Conservation (phyloP, 768 basidiomycete species). For the Trichaptum fuscoviolaceum region DNA sequence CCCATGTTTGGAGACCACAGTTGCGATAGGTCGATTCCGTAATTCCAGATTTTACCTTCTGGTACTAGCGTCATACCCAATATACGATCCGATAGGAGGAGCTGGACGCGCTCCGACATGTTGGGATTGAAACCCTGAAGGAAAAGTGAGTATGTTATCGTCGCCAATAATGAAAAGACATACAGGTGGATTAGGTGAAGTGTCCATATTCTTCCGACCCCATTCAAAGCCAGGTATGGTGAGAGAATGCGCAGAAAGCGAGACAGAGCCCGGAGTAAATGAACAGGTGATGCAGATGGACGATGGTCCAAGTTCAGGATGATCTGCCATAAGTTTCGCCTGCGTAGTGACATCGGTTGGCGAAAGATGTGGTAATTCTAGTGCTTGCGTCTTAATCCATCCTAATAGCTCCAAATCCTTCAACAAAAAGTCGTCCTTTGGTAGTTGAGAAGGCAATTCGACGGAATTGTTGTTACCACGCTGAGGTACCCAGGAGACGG, state of each 20-base stretch:
- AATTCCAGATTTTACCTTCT: slow-evolving; percentile 95
- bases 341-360: slow-evolving; percentile 92
- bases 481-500: slow-evolving; percentile 96
- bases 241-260: slow-evolving; percentile 87
- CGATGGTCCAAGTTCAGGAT: slow-evolving; percentile 91
- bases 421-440: slow-evolving; percentile 90
- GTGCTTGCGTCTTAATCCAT: slow-evolving; percentile 95
- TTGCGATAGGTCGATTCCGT: slow-evolving; percentile 90
- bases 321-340: slow-evolving; percentile 94
- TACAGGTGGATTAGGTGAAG: slow-evolving; percentile 72
- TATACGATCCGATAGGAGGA: slow-evolving; percentile 91
- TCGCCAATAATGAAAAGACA: slow-evolving; percentile 15
- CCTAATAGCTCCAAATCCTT: slow-evolving; percentile 94
- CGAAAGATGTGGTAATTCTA: slow-evolving; percentile 88
- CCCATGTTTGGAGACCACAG: slow-evolving; percentile 79
- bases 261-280: slow-evolving; percentile 97
- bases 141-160: slow-evolving; percentile 10
- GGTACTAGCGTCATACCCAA: slow-evolving; percentile 94
- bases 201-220: slow-evolving; percentile 92
- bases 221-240: slow-evolving; percentile 94
- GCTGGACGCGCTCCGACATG: slow-evolving; percentile 94
- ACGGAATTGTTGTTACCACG: slow-evolving; percentile 92
- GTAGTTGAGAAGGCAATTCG: slow-evolving; percentile 84
- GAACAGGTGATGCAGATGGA: slow-evolving; percentile 92
- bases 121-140: slow-evolving; percentile 92